These are phyloP conservation scores for Diaporthe ampelina DNA, from an alignment of 2,329 filamentous ascomycete species.

Conservation along the genomic window DNA sequence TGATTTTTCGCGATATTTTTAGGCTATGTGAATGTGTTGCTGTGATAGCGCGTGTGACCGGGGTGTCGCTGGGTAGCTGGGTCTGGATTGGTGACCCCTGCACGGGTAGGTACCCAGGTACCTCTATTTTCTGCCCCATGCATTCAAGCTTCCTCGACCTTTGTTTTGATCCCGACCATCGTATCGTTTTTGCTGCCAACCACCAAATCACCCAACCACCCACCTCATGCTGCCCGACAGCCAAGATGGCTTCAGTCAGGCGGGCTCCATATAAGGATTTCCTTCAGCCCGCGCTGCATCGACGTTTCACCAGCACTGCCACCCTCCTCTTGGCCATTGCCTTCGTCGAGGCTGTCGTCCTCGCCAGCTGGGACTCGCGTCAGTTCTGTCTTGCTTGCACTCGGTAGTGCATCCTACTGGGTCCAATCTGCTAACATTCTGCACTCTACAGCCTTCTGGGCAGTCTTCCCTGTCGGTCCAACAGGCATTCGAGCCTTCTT, in stretches of 20 bases:
- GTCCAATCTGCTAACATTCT: slow-evolving; percentile 15
- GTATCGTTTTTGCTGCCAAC: slow-evolving; percentile 1
- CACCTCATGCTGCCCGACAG: slow-evolving; percentile 56
- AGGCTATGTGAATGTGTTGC: no score
- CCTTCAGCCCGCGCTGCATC: slow-evolving; percentile 88
- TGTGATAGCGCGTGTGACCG: no score
- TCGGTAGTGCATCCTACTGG: no score
- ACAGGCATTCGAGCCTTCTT: slow-evolving; percentile 81
- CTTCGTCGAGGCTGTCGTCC: slow-evolving; percentile 78
- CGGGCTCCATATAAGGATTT: slow-evolving; percentile 85
- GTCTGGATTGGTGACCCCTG: no score
- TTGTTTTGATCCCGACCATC: slow-evolving; percentile 4
- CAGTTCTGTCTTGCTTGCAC: slow-evolving; percentile 51
- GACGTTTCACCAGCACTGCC: slow-evolving; percentile 85
- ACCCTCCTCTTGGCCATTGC: slow-evolving; percentile 78
- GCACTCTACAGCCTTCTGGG: slow-evolving; percentile 76
- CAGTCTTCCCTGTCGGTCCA: slow-evolving; percentile 85
- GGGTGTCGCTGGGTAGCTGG: no score
- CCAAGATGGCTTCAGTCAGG: slow-evolving; percentile 69
- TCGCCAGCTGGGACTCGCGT: slow-evolving; percentile 80
- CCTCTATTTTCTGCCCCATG: not conserved
- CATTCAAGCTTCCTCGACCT: slow-evolving; percentile 7
- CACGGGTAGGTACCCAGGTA: no score
- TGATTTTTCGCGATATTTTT: no score
- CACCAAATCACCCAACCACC: slow-evolving; percentile 17